Percentiles rank a stretch among this genome's conserved stretches.
Evolutionary conservation across 2,329 filamentous ascomycete genomes (phyloP).

Genomic region (Tolypocladium endophyticum): DNA sequence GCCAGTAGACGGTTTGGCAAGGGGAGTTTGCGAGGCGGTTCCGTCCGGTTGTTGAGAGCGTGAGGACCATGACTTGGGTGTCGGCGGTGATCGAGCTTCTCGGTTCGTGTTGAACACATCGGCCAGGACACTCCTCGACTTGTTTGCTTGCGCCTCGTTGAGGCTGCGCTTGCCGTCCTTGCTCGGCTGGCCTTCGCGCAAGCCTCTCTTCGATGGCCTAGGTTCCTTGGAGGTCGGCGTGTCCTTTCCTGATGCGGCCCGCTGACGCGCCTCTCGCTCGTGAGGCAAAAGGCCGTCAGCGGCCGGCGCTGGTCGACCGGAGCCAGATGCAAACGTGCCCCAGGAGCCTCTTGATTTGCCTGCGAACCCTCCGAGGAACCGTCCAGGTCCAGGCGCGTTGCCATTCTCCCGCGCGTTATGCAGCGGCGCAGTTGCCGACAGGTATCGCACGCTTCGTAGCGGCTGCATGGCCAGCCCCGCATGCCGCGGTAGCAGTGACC

Average conservation of each 20-base stretch:
- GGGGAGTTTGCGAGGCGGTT: neutral
- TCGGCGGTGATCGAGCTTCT: conserved; percentile 12
- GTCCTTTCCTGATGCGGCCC: conserved; percentile 6
- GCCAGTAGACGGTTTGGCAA: neutral
- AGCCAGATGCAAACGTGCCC: conserved; percentile 8
- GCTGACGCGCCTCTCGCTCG: conserved; percentile 23
- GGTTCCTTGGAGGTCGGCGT: neutral
- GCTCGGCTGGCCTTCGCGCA: neutral
- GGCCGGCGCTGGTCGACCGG: neutral
- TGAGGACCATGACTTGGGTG: conserved; percentile 16
- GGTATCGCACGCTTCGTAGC: conserved; percentile 8
- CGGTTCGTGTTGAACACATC: conserved; percentile 20
- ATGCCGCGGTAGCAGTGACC: neutral
- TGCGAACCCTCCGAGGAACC: conserved; percentile 14
- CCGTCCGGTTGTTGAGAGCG: neutral
- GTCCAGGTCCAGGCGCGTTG: conserved; percentile 8
- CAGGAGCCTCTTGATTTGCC: conserved; percentile 8
- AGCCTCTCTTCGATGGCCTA: neutral
- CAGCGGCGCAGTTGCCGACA: conserved; percentile 16
- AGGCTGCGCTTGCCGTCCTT: neutral
- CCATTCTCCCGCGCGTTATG: conserved; percentile 9
- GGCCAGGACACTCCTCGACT: conserved; percentile 19
- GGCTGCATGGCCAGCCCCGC: conserved; percentile 1
- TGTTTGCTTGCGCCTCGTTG: conserved; percentile 5
- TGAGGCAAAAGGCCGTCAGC: conserved; percentile 23